Evolutionary conservation across 2,329 filamentous ascomycete species (phyloP).

Genomic region (Akanthomyces muscarius): DNA sequence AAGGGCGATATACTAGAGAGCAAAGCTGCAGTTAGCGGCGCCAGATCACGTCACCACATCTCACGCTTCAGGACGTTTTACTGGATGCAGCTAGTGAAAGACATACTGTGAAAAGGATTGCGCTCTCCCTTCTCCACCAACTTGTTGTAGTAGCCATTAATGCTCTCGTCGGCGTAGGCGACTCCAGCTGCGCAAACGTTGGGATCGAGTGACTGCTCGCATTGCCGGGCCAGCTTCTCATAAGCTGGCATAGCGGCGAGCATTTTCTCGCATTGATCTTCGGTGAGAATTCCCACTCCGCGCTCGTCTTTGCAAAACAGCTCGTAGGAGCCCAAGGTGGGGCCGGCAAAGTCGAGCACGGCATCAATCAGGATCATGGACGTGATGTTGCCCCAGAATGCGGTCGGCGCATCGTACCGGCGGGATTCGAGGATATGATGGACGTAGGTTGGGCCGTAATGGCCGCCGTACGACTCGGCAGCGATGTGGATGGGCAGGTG

Average conservation of each 20-base stretch:
- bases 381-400: constrained; percentile 63
- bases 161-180: not conserved
- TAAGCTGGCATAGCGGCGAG: constrained; percentile 42
- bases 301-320: constrained; percentile 19
- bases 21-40: not conserved
- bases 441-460: constrained; percentile 35
- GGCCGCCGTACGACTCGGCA: constrained; percentile 36
- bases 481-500: constrained; percentile 41
- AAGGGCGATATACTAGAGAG: constrained; percentile 16
- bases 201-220: constrained; percentile 80
- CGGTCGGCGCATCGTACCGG: constrained; percentile 10
- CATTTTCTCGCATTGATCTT: constrained; percentile 21
- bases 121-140: constrained; percentile 36
- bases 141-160: constrained; percentile 33
- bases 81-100: constrained; percentile 21
- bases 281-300: constrained; percentile 21
- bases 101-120: constrained; percentile 42
- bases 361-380: constrained; percentile 21
- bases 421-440: constrained; percentile 21
- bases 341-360: constrained; percentile 18
- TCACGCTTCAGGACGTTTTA: constrained; percentile 31
- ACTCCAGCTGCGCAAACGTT: constrained; percentile 61
- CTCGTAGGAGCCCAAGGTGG: constrained; percentile 18
- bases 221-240: constrained; percentile 46
- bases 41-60: constrained; percentile 30